Base-by-base conservation (phyloP, 1,139 yeast genomes). In the Zygosaccharomyces pseudobailii region DNA sequence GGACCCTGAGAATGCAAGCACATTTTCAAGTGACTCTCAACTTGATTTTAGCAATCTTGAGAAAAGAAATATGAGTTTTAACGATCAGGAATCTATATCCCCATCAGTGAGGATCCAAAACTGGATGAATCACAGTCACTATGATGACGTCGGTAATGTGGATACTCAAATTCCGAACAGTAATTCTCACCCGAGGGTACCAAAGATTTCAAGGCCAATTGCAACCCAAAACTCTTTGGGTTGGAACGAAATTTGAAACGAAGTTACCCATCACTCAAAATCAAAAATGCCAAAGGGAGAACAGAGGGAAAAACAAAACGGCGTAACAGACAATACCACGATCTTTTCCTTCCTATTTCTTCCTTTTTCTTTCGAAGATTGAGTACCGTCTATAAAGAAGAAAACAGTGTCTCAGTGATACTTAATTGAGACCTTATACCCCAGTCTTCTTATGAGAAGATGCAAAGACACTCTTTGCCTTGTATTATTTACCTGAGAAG, bases 151-250 rank as follows among this genome's bases (percentile, higher is more conserved):
- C 21, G 43, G 50, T 31, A 53, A 51, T 27, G 53, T 51, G n/a
- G 54, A 50, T 27, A 23, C 45, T 9, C 48, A 46, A 9, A 48
- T 42, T 39, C 46, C 52, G n/a, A 42, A 44, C 8, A 47, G 44
- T 35, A 50, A 47, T 8, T 48, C 48, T 28, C 48, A 46, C 28
- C 43, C 49, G 13, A 49, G 44, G 6, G 48, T 50, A 36, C 51
- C 53, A 4, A 66, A 65, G 36, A 74, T 75, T 37, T 72, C 77
- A 3, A 70, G 70, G 43, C 80, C 80, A 23, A 74, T 74, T 42
- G 75, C 75, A 30, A 64, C 74, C 13, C 72, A 73, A 53, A 75
- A 73, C 54, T 74, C 79, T 5, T 61, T 75, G 39, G 79, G 79
- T 33, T 75, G 79, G 79, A 62, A 53, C 47, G 68, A 56, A 49